Conservation (phyloP, 805 yeast genomes). For the Ogataea pini region DNA sequence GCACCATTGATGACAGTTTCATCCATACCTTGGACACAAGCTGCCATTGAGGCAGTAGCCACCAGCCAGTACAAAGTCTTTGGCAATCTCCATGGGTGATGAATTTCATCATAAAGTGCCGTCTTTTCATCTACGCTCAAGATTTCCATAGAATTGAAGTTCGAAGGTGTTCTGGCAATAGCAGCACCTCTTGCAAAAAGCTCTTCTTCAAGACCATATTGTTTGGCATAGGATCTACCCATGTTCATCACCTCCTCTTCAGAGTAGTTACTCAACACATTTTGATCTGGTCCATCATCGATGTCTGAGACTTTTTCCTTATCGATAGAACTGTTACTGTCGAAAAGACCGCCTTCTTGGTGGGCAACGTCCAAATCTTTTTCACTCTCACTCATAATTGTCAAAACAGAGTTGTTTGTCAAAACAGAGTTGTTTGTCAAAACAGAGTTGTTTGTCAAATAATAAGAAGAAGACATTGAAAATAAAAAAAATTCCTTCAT, state of each 20-base stretch:
- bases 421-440: no score
- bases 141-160: constrained; percentile 56
- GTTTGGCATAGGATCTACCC: constrained; percentile 66
- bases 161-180: constrained; percentile 58
- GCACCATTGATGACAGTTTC: constrained; percentile 78
- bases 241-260: constrained; percentile 65
- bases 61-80: constrained; percentile 54
- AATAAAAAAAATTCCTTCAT: no score
- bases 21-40: constrained; percentile 81
- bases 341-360: constrained; percentile 19
- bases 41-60: constrained; percentile 69
- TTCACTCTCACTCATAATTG: constrained; percentile 13
- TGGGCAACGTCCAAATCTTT: neutral
- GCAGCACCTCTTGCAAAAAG: constrained; percentile 68
- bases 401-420: no score
- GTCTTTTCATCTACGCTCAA: constrained; percentile 56
- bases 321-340: constrained; percentile 12
- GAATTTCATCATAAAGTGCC: constrained; percentile 47
- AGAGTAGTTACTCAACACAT: constrained; percentile 56
- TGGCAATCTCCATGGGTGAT: constrained; percentile 49
- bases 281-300: constrained; percentile 30
- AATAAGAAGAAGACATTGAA: no score
- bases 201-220: constrained; percentile 56
- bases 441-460: no score
- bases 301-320: constrained; percentile 11